phyloP scores from a whole-genome alignment of 345 rosid species.

The Pistacia integerrima region DNA sequence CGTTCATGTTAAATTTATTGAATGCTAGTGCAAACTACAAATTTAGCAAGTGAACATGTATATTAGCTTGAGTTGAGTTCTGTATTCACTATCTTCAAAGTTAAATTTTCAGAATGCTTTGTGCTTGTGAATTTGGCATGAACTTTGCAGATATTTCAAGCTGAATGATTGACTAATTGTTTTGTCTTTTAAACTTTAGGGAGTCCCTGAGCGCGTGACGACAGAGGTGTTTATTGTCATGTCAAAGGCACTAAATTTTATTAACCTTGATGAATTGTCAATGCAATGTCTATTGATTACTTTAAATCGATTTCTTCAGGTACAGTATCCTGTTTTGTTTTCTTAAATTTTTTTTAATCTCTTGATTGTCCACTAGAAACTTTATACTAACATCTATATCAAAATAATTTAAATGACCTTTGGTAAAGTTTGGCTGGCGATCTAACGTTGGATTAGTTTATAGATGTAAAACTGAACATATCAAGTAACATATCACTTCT shows the following conservation, averaged over 20 bases:
- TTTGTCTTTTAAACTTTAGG: slow-evolving; percentile 43
- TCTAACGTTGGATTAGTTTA: not conserved
- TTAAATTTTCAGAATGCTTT: slow-evolving; percentile 11
- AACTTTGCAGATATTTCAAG: not conserved
- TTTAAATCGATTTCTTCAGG: slow-evolving; percentile 95
- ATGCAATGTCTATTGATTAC: slow-evolving; percentile 96
- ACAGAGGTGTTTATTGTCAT: slow-evolving; percentile 94
- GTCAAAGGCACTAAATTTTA: slow-evolving; percentile 96
- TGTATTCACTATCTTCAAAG: not conserved
- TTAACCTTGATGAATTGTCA: slow-evolving; percentile 91
- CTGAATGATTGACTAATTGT: slow-evolving; percentile 10
- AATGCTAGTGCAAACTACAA: not conserved
- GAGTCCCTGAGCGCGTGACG: slow-evolving; percentile 91
- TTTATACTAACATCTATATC: not conserved
- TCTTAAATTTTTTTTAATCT: not conserved
- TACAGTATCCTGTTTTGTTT: slow-evolving; percentile 22
- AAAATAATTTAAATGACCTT: slow-evolving; percentile 2
- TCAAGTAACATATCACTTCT: not conserved
- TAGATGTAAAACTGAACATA: slow-evolving; percentile 3
- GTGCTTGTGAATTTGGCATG: not conserved
- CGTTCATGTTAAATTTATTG: not conserved
- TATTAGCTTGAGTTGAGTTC: not conserved
- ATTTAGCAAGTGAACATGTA: not conserved
- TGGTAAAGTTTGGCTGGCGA: not conserved
- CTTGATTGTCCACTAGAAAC: not conserved